Evolutionary conservation across 2,329 filamentous ascomycete genomes (phyloP), one percentile per base, ranked within the genome.

Genomic region (Clarireedia sp.): DNA sequence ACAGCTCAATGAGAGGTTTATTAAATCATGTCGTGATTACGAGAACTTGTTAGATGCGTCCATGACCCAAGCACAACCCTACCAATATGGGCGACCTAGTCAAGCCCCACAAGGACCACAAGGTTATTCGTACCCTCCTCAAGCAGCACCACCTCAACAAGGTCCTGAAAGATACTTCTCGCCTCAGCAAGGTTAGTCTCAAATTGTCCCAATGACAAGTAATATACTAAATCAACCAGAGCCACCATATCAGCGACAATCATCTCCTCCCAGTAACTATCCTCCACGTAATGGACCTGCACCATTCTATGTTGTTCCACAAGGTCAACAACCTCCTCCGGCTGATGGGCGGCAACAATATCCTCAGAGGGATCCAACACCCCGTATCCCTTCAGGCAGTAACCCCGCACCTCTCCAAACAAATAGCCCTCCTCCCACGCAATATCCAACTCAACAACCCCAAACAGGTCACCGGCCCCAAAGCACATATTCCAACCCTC

Each of bases 1-100:
- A 2, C 92, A 97, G 69, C 77, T 99, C 60, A 99, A 99, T 67
- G 94, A 99, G 72, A 97, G 97, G 74, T 99, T 99, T 72, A 97
- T 99, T 78, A 99, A 99, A 73, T 94, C 94, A 46, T 86, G 94
- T 61, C 83, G 92, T 65, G 94, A 99, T 72, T 99, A 99, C 70
- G 94, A 99, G 73, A 85, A 89, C 29, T 79, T 99, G n/a, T 77
- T 99, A 19, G 94, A 99, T 71, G 87, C 89, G 17, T 97, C 92
- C 55, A 97, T 99, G 92, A 85, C 91, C 1, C 92, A 96, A 63
- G 87, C 91, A n/a, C 83, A 88, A 51, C 87, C 89, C 66, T 82
- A 79, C 62, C 94, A 92, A 68, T 85, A 87, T 64, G 83, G 89
- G 62, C 64, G 66, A n/a, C 63, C 59, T 40, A 54, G 48, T 41